Evolutionary conservation across 1,139 yeast genomes (phyloP).

Genomic region (Candida sp.): DNA sequence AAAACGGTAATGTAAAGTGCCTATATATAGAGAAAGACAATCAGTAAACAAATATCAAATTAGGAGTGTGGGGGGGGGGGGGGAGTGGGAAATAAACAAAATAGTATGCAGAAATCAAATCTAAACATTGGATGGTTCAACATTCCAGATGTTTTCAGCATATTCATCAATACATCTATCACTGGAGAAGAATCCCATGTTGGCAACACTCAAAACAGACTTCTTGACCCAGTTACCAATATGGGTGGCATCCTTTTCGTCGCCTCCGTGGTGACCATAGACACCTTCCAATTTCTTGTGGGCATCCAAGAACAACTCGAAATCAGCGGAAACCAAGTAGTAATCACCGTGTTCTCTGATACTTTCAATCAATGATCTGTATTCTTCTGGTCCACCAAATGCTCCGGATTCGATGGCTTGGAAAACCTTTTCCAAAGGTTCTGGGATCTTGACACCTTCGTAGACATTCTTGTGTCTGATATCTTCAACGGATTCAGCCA

Average conservation of each 20-base stretch:
- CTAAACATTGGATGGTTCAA: slow-evolving; percentile 58
- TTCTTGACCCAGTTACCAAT: slow-evolving; percentile 75
- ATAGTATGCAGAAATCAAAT: neutral
- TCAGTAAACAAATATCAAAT: neutral
- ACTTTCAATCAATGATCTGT: slow-evolving; percentile 68
- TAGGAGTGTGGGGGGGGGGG: no score
- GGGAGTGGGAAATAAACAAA: no score
- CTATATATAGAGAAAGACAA: neutral
- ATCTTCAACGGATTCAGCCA: slow-evolving; percentile 89
- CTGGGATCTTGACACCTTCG: slow-evolving; percentile 60
- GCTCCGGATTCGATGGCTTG: slow-evolving; percentile 67
- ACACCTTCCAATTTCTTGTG: slow-evolving; percentile 78
- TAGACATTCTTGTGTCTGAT: slow-evolving; percentile 77
- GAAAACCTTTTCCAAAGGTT: slow-evolving; percentile 64
- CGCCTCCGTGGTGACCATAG: slow-evolving; percentile 55
- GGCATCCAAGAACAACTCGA: slow-evolving; percentile 83
- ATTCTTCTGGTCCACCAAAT: slow-evolving; percentile 78
- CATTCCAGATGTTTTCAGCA: slow-evolving; percentile 93
- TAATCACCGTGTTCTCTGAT: slow-evolving; percentile 79
- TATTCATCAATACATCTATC: slow-evolving; percentile 94
- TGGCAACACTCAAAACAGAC: slow-evolving; percentile 81
- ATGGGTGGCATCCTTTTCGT: slow-evolving; percentile 52
- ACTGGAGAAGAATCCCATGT: slow-evolving; percentile 92
- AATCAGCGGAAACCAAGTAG: slow-evolving; percentile 88
- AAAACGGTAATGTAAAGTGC: no score